These are phyloP conservation scores for Macaranga tanarius DNA, from an alignment of 441 rosid genomes.

Conservation along the genomic window DNA sequence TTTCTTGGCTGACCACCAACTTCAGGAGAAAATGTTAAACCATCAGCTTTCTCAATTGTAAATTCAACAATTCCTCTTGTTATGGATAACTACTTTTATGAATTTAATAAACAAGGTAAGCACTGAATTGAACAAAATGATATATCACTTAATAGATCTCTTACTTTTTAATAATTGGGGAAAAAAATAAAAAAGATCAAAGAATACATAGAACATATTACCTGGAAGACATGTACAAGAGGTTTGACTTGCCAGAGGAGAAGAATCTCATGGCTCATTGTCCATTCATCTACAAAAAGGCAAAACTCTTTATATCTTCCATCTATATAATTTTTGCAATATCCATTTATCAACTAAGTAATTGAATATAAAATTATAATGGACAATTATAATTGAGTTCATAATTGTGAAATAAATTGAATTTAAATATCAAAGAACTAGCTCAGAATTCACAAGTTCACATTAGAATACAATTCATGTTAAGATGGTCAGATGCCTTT, in stretches of 20 bases:
- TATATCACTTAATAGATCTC: too few species aligned
- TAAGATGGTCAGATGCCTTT: neutral
- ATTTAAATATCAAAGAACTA: neutral
- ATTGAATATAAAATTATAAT: neutral
- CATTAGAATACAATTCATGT: neutral
- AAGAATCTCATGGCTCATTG: constrained; percentile 66
- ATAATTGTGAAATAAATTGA: too few species aligned
- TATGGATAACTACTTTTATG: too few species aligned
- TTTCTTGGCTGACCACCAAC: too few species aligned
- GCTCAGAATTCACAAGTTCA: neutral
- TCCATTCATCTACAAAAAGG: constrained; percentile 65
- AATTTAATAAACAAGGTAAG: too few species aligned
- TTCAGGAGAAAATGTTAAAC: too few species aligned
- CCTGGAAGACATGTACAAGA: constrained; percentile 91
- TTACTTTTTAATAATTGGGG: too few species aligned
- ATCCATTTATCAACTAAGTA: neutral
- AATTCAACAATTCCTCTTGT: too few species aligned
- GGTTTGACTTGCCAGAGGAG: constrained; percentile 97
- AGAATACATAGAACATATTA: too few species aligned
- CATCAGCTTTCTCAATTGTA: too few species aligned
- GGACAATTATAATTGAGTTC: neutral
- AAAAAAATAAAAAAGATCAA: too few species aligned
- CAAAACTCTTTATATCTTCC: neutral
- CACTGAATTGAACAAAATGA: too few species aligned
- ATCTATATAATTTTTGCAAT: neutral